Evolutionary conservation across 148 eudicot species (phyloP).

Genomic region (Cornus controversa): DNA sequence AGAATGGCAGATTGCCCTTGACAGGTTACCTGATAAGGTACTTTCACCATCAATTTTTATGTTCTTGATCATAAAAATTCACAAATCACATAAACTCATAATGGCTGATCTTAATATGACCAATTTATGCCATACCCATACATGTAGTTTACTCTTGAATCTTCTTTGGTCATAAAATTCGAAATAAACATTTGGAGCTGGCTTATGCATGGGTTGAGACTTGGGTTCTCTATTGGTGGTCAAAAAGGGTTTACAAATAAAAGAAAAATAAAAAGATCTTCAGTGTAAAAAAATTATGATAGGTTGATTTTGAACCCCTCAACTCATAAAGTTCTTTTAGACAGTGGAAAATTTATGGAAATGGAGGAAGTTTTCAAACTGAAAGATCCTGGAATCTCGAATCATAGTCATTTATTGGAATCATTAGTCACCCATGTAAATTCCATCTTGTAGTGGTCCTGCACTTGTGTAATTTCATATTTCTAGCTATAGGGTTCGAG

Average conservation of each 20-base stretch:
- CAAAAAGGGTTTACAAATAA: not conserved
- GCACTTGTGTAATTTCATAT: too few species aligned
- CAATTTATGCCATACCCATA: not conserved
- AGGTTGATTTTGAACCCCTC: too few species aligned
- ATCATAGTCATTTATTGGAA: too few species aligned
- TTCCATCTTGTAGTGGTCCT: too few species aligned
- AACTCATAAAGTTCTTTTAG: too few species aligned
- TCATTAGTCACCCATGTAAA: too few species aligned
- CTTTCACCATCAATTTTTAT: not conserved
- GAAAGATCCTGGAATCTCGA: too few species aligned
- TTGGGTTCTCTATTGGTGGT: not conserved
- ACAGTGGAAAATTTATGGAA: too few species aligned
- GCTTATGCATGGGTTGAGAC: not conserved
- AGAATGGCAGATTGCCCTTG: slow-evolving; percentile 66
- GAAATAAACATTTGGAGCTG: not conserved
- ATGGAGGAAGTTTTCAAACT: too few species aligned
- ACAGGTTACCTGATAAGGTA: slow-evolving; percentile 74
- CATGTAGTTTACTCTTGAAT: not conserved
- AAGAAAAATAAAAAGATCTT: too few species aligned
- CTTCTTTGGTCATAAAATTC: not conserved
- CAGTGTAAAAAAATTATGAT: too few species aligned
- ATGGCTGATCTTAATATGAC: not conserved
- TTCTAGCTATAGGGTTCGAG: too few species aligned
- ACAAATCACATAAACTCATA: not conserved
- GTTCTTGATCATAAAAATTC: not conserved